Base-by-base conservation (phyloP, 2,329 filamentous ascomycete genomes). In the Aureobasidium sp. region DNA sequence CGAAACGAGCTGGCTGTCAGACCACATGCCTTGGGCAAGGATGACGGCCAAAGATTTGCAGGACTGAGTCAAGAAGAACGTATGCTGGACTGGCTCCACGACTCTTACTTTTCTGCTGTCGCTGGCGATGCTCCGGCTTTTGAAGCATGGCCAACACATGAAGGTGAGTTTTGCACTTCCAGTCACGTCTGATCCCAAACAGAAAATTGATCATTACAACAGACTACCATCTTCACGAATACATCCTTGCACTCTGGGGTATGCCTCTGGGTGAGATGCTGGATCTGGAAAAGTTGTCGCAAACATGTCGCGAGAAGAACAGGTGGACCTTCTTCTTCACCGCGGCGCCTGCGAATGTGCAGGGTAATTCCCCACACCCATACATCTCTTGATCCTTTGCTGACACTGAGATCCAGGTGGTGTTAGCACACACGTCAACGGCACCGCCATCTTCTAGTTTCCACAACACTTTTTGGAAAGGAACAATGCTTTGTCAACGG, bases 41-140 rank as follows among this genome's bases (percentile, higher is more conserved):
- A 74, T 42, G 75, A 74, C 8, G 45, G 49, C 11, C 50, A 46
- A 13, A 25, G 47, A 13, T 55, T 45, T 21, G 47, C 47, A n/a
- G 58, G 47, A 0, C 3, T 60, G 10, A 55, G 40, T 27, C 58
- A 55, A 35, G 58, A 54, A 23, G 58, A 60, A 17, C 71, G 49
- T 4, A 40, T 47, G 31, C 10, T 60, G 17, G 49, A 60, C n/a
- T 54, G 86, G 85, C 31, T 63, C 19, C 60, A 65, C 64, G 25
- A 71, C 71, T 3, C 73, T 70, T 61, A 64, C 21, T 89, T 90
- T 65, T 77, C 85, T 0, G 83, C 82, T 0, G 84, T 87, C 1
- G 84, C 80, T 0, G 83, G 84, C 0, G 87, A 90, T 68, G 74
- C 79, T 13, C 81, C 80, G 21, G 76, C 80, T 0, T 88, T 89